Evolutionary conservation across 2,329 filamentous ascomycete species (phyloP), one percentile per base, ranked within the genome.

Genomic region (Colletotrichum viniferum): DNA sequence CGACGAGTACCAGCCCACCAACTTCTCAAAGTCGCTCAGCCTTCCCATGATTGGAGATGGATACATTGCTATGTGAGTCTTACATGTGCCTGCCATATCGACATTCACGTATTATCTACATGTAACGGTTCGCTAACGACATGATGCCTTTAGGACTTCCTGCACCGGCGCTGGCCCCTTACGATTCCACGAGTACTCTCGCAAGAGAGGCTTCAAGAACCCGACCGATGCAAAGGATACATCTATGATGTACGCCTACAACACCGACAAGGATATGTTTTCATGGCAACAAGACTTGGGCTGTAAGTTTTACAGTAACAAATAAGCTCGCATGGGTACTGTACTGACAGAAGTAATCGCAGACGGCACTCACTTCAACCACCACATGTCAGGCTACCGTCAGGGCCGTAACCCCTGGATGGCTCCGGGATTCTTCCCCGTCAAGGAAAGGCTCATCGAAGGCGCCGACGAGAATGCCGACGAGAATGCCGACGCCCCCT

Each of bases 1-100:
- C 0, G 83, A 87, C 58, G 80, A 82, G 32, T 87, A 86, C 77
- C 77, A 78, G 76, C 79, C 81, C 0, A 87, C 83, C 70, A 86
- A 84, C 78, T 86, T 85, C 70, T 80, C 81, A 58, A 84, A 79
- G 56, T 81, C 83, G 0, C 76, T 86, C 67, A 81, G 79, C 55
- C 78, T 85, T 26, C 79, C 81, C 5, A 78, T 82, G 21, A 83
- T 87, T 14, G 79, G 80, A 1, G 81, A 80, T 18, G 82, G 82
- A 2, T 87, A 86, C 32, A 77, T 81, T 21, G 78, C 78, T 61
- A 77, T 83, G 81, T 83, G 64, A 78, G 80, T 74, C 16, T 36
- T 14, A 2, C 2, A 1, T 56, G 13, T 21, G 5, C 2, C 32
- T 10, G 1, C 0, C 32, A 28, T 2, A 7, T 63, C 12, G 1